A percentile compares a stretch with the other conserved stretches of the same genome.
phyloP scores from a whole-genome alignment of 1,284 basidiomycete genomes.

The Trichosporon inkin region DNA sequence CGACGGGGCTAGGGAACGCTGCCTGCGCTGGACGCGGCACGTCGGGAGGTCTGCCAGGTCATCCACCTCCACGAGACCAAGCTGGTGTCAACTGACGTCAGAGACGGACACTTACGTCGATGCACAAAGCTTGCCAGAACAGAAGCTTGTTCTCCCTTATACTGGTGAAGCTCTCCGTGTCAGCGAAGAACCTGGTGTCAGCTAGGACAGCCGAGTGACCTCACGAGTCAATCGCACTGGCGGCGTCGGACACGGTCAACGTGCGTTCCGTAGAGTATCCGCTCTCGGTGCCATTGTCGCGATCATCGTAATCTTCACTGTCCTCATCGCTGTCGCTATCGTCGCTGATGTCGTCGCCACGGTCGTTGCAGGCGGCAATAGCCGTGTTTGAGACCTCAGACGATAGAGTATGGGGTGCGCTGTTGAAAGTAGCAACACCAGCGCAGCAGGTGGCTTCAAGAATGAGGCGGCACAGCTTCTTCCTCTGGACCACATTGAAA shows the following conservation, averaged over 20 bases:
- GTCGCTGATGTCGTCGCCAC: not conserved
- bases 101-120: slow-evolving; percentile 34
- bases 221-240: slow-evolving; percentile 14
- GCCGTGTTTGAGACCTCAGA: too few species aligned
- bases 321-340: not conserved
- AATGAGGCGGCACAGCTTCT: too few species aligned
- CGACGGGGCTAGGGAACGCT: not conserved
- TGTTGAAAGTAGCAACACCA: too few species aligned
- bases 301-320: too few species aligned
- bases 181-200: slow-evolving; percentile 17
- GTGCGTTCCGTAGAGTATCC: not conserved
- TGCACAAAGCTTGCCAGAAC: slow-evolving; percentile 46
- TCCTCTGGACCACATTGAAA: too few species aligned
- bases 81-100: slow-evolving; percentile 15
- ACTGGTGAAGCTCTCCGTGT: slow-evolving; percentile 24
- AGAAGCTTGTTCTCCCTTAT: slow-evolving; percentile 39
- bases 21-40: not conserved
- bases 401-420: too few species aligned
- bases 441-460: too few species aligned
- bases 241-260: slow-evolving; percentile 13
- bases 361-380: not conserved
- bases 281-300: not conserved
- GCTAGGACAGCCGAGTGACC: not conserved
- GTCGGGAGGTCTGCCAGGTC: slow-evolving; percentile 22
- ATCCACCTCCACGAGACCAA: slow-evolving; percentile 28